Conservation (phyloP, 148 eudicot species). For the Heliamphora exappendiculata region DNA sequence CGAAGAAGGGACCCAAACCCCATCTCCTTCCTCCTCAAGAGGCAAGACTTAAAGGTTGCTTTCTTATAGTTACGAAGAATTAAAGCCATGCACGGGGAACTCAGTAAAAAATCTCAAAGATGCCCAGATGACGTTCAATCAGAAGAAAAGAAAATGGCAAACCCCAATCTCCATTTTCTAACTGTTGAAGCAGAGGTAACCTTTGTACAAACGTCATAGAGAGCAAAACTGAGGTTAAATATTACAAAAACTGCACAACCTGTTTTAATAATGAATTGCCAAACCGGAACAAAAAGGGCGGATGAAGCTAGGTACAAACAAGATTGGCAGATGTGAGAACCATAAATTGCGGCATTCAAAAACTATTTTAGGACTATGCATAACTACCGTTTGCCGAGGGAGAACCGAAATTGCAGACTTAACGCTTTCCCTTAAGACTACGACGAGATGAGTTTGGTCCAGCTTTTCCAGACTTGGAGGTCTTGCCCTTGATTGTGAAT, state of each 20-base stretch:
- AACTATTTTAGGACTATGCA: background rate
- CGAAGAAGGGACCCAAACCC: too few relatives aligned
- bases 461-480: conserved; percentile 31
- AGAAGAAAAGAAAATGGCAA: too few relatives aligned
- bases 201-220: too few relatives aligned
- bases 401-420: background rate
- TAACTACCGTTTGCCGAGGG: background rate
- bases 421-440: conserved; percentile 20
- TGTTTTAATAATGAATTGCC: background rate
- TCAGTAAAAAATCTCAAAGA: too few relatives aligned
- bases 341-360: background rate
- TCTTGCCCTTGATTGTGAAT: conserved; percentile 36
- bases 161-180: too few relatives aligned
- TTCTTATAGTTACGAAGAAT: too few relatives aligned
- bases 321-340: background rate
- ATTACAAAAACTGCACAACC: background rate
- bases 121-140: too few relatives aligned
- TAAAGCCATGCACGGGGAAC: too few relatives aligned
- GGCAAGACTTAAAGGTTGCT: too few relatives aligned
- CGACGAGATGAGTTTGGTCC: conserved; percentile 12
- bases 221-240: background rate
- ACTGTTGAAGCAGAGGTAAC: too few relatives aligned
- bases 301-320: background rate
- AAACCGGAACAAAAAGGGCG: background rate
- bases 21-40: too few relatives aligned